Base-by-base conservation (phyloP, 108 stramenopile species). In the Nannochloropsis salina region DNA sequence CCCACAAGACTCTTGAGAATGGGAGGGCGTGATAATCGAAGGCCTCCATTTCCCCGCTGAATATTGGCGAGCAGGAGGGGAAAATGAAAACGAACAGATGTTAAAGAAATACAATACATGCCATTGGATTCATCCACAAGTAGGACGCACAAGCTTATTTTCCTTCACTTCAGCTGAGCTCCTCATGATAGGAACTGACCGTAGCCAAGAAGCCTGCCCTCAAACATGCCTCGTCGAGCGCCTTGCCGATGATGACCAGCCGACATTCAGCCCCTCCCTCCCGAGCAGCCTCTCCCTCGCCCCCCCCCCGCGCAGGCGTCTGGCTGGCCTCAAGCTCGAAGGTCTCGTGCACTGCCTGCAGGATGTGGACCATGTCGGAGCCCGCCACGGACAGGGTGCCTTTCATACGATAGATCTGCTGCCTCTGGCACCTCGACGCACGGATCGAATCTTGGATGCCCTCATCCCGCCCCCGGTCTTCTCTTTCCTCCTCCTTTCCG, bases 281-380 rank as follows among this genome's bases (percentile, higher is more conserved):
- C 82, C 85, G 84, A 8, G 42, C 88, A 20, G 80, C 84, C 31
- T 31, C 42, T 82, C 88, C 80, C 6, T 21, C 82, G n/a, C 80
- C 61, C 40, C 84, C 83, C 83, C 11, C 86, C 47, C 47, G 42
- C 45, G 82, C 45, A 45, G 80, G 84, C 81, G 88, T 42, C 42
- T 74, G 61, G 61, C 61, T 74, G 20, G 61, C 20, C 61, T 74
- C 61, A 1, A 88, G 45, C 41, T 88, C 88, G 20, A 88, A 88
- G n/a, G 84, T 42, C 31, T 88, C 88, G 15, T 94, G 94, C 42
- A 98, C 96, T 47, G 96, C 96, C 88, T 98, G 96, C 82, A 97
- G 96, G 82, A 98, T 93, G 86, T 96, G 96, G 93, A 95, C 95
- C 84, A 94, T 85, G 9, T 92, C 92, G 80, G 83, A 90, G 90